Evolutionary conservation across 352 stramenopile genomes (phyloP), one percentile per base, ranked within the genome.

Genomic region (Globisporangium parvum): DNA sequence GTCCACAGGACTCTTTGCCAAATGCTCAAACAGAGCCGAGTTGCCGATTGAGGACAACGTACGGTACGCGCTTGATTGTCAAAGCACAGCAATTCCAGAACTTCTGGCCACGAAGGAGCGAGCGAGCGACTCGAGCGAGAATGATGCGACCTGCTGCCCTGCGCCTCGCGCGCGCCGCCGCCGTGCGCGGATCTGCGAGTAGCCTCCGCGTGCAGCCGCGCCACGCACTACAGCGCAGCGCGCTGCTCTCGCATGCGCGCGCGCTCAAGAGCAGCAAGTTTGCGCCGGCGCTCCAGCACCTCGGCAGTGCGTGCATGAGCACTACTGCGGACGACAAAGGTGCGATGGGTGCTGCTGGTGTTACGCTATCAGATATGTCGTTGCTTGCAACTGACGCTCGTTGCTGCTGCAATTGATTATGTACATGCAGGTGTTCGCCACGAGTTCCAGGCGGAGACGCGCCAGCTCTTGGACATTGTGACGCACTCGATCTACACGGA

Each of bases 401-500:
- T 9, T 44, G 3, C 39, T 9, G 5, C 14, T 44, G 18, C 14
- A 20, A 20, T 44, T 20, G 39, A 8, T 5, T 20, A 10, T 44
- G 39, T n/a, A 26, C 18, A 35, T 12, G 14, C 42, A 85, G 65
- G 67, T 20, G 84, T 95, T 52, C 79, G 75, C 49, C 80, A 90
- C 59, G 90, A 97, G 65, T 98, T 98, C 73, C 88, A 98, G 66
- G 92, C 95, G 20, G 95, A 98, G 67, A 98, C 93, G 50, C 87
- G 86, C 21, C 92, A 98, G 71, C 73, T 98, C 58, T 64, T 98
- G 45, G 94, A 98, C 66, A 98, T 98, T 59, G 97, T 99, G 58
- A 99, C 96, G 10, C 93, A 99, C 75, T 99, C 97, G 18, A 96
- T 99, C 55, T 99, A 99, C 80, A 99, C 97, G 33, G 96, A 99